Evolutionary conservation across 805 yeast genomes (phyloP).

Genomic region (Cyberlindnera amylophila): DNA sequence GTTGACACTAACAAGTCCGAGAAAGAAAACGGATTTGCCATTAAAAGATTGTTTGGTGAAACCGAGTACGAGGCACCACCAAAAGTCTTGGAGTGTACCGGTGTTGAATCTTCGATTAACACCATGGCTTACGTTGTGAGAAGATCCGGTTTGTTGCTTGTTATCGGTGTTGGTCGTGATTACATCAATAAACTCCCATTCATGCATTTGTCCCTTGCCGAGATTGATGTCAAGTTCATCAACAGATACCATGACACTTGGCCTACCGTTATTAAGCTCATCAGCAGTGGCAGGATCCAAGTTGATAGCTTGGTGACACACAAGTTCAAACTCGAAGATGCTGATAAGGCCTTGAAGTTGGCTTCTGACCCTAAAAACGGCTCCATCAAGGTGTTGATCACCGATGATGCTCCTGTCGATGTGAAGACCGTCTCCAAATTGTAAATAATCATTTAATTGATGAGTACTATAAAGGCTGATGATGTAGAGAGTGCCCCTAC

Average conservation of each 20-base stretch:
- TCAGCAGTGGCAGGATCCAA: conserved; percentile 40
- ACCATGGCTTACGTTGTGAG: conserved; percentile 44
- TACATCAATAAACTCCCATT: conserved; percentile 46
- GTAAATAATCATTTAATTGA: not conserved
- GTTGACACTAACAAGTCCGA: conserved; percentile 32
- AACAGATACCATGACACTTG: conserved; percentile 54
- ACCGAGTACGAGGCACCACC: conserved; percentile 38
- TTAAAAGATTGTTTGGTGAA: conserved; percentile 34
- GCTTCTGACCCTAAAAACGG: conserved; percentile 39
- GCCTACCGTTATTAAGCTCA: conserved; percentile 51
- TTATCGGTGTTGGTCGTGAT: conserved; percentile 51
- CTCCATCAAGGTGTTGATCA: conserved; percentile 45
- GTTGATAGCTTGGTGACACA: conserved; percentile 48
- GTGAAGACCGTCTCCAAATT: conserved; percentile 10
- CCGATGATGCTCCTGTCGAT: conserved; percentile 27
- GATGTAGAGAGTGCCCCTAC: no score
- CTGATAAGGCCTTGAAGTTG: conserved; percentile 38
- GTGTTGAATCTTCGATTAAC: conserved; percentile 45
- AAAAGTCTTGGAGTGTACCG: conserved; percentile 51
- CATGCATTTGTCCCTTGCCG: conserved; percentile 51
- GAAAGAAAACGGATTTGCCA: conserved; percentile 37
- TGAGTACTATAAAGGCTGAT: no score
- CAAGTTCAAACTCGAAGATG: conserved; percentile 42
- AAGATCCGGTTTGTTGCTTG: conserved; percentile 43
- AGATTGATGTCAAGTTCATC: conserved; percentile 46